Conservation (phyloP, 441 rosid genomes). For the Pelargonium fulgidum region DNA sequence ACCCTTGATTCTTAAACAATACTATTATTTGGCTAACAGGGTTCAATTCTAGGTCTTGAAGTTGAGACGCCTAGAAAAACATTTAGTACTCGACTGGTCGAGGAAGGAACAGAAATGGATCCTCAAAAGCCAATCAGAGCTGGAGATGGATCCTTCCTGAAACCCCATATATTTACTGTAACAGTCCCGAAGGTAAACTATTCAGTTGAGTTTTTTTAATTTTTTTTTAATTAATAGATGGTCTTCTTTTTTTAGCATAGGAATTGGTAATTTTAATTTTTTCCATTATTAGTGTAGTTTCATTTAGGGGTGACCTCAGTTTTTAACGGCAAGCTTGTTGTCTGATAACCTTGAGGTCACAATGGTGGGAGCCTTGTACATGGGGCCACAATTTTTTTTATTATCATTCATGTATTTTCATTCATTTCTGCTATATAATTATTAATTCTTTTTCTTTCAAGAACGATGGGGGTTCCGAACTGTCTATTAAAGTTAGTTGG, state of each 20-base stretch:
- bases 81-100: conserved; percentile 49
- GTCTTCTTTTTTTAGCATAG: not conserved
- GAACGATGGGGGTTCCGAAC: conserved; percentile 81
- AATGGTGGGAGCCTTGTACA: too few species aligned
- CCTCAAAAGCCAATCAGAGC: conserved; percentile 35
- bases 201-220: not conserved
- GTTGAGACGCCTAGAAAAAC: conserved; percentile 57
- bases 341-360: too few species aligned
- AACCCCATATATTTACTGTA: conserved; percentile 59
- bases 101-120: conserved; percentile 35
- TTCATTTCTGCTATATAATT: not conserved
- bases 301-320: too few species aligned
- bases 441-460: conserved; percentile 24
- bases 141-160: conserved; percentile 64
- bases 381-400: too few species aligned
- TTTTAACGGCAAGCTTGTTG: too few species aligned
- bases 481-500: conserved; percentile 71
- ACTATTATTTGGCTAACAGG: conserved; percentile 84
- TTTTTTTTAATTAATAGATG: not conserved
- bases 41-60: conserved; percentile 96
- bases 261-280: not conserved
- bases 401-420: conserved; percentile 8
- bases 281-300: not conserved
- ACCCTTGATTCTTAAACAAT: conserved; percentile 33
- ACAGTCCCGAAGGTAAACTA: conserved; percentile 62